Conservation (phyloP, 257 asterid genomes). For the Solanum okadae region DNA sequence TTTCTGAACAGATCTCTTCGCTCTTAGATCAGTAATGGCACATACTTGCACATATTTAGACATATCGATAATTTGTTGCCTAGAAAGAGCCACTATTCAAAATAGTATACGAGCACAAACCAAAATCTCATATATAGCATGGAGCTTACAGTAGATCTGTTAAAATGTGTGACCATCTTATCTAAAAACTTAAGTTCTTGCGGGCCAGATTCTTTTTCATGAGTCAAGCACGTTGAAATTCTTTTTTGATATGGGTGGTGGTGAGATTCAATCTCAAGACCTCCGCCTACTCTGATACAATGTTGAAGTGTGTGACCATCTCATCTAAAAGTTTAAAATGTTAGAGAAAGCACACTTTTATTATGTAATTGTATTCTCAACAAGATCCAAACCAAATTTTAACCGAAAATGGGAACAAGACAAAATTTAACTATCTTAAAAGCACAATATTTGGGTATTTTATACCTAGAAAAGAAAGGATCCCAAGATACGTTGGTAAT, state of each 20-base stretch:
- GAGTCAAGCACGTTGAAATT: background rate
- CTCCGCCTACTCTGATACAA: background rate
- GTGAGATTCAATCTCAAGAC: background rate
- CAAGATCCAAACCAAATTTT: background rate
- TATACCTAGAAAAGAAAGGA: background rate
- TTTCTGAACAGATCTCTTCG: background rate
- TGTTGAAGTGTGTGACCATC: background rate
- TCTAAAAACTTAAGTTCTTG: background rate
- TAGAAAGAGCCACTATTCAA: background rate
- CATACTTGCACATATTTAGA: background rate
- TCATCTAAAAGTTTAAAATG: background rate
- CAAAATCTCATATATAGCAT: background rate
- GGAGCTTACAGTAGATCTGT: background rate
- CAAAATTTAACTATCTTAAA: background rate
- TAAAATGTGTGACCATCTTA: background rate
- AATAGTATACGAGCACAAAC: background rate
- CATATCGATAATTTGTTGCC: background rate
- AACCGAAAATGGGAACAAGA: background rate
- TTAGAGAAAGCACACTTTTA: background rate
- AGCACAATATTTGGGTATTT: background rate
- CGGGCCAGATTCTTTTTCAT: background rate
- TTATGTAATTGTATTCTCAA: background rate
- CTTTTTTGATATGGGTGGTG: background rate
- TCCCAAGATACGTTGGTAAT: background rate
- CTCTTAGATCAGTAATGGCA: background rate